Conservation (phyloP, 2,329 filamentous ascomycete genomes). For the Pestalotiopsis sp. region DNA sequence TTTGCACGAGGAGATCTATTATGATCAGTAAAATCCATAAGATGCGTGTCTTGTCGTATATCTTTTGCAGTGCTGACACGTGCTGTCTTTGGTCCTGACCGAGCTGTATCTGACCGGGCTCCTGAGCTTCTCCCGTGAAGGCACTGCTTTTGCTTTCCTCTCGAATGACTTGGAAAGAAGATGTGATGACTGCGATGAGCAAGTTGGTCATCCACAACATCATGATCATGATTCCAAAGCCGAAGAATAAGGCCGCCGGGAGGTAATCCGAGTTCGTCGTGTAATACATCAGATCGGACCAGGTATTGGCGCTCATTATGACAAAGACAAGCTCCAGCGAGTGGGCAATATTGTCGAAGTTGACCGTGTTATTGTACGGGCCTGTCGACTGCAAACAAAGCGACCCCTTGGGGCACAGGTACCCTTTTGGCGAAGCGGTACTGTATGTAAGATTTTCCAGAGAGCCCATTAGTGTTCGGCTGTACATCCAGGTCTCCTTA, state of each 20-base stretch:
- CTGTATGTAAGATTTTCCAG: slow-evolving; percentile 53
- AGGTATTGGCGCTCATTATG: slow-evolving; percentile 98
- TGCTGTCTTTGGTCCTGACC: slow-evolving; percentile 46
- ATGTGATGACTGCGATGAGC: slow-evolving; percentile 94
- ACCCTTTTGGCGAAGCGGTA: slow-evolving; percentile 72
- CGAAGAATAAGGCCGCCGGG: slow-evolving; percentile 78
- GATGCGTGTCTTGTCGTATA: slow-evolving; percentile 74
- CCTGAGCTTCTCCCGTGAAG: slow-evolving; percentile 74
- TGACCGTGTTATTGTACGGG: slow-evolving; percentile 83
- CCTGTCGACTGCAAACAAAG: slow-evolving; percentile 78
- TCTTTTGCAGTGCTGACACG: slow-evolving; percentile 60
- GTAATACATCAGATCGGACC: slow-evolving; percentile 91
- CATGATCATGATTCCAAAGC: slow-evolving; percentile 80
- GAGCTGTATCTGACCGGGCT: slow-evolving; percentile 42
- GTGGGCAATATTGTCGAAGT: slow-evolving; percentile 92
- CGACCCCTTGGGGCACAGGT: slow-evolving; percentile 82
- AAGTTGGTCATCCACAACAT: slow-evolving; percentile 97
- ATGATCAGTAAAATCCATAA: slow-evolving; percentile 83
- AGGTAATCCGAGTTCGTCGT: slow-evolving; percentile 92
- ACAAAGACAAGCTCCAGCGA: slow-evolving; percentile 95
- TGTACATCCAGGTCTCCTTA: slow-evolving; percentile 68
- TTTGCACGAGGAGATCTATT: slow-evolving; percentile 79
- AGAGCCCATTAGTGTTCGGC: slow-evolving; percentile 31
- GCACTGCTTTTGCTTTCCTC: slow-evolving; percentile 95
- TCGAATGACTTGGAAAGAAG: slow-evolving; percentile 96